Percentiles rank a stretch among this genome's conserved stretches.
phyloP scores from a whole-genome alignment of 768 basidiomycete genomes.

The Sporobolomyces pararoseus region DNA sequence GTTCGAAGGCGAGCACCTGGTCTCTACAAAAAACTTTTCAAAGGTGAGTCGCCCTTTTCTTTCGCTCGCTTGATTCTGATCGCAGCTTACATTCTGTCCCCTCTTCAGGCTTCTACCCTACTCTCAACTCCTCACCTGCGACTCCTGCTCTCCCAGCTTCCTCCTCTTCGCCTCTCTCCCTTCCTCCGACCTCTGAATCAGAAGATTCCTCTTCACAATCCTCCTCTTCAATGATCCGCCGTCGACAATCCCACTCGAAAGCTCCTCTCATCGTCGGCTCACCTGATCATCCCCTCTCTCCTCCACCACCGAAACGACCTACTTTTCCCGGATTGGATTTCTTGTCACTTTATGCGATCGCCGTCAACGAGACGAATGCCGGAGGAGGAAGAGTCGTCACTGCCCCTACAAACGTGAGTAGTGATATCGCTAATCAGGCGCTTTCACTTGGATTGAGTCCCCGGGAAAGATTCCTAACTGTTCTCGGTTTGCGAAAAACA shows the following conservation, averaged over 20 bases:
- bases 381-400: constrained; percentile 90
- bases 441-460: too few relatives aligned
- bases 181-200: neutral
- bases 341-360: constrained; percentile 74
- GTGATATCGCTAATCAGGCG: too few relatives aligned
- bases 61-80: too few relatives aligned
- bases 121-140: constrained; percentile 2
- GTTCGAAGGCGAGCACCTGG: constrained; percentile 79
- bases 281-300: constrained; percentile 35
- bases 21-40: constrained; percentile 84
- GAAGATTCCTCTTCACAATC: neutral
- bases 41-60: constrained; percentile 29
- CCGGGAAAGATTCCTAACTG: too few relatives aligned
- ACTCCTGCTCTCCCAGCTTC: neutral
- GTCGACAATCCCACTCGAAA: neutral
- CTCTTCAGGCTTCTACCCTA: constrained; percentile 35
- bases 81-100: neutral
- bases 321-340: constrained; percentile 92
- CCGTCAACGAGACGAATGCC: constrained; percentile 92
- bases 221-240: neutral
- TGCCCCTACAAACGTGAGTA: constrained; percentile 57
- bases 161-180: constrained; percentile 2
- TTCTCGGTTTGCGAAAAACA: too few relatives aligned
- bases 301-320: constrained; percentile 56
- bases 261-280: constrained; percentile 29